Base-by-base conservation (phyloP, 768 basidiomycete genomes). In the Xerocomellus amylosporus region DNA sequence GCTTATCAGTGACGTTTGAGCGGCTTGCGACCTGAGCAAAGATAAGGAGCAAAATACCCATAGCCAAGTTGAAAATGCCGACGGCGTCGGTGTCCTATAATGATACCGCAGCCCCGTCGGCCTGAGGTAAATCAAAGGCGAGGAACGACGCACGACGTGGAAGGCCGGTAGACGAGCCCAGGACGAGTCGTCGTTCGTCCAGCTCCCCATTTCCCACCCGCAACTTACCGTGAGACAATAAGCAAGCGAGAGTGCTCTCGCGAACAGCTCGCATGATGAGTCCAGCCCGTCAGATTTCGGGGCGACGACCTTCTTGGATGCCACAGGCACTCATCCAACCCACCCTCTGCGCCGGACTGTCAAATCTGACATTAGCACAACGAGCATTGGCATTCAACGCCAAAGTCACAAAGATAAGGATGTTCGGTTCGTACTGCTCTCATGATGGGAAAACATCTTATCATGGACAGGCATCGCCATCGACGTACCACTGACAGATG, bases 1-100 rank as follows among this genome's bases (percentile, higher is more conserved):
- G 36, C 64, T 67, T 66, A 65, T 62, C 60, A 14, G 51, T 28
- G 47, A 36, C 42, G 47, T 56, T 54, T 43, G 24, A 36, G 26
- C 3, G 48, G 30, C 26, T 10, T n/a, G 36, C n/a, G 34, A n/a
- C 42, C 26, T 20, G 45, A 2, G 33, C 13, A 44, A n/a, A 56
- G 59, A 66, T 58, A 64, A 66, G 64, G 51, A 37, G 30, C 13
- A 13, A 41, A 34, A 37, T 37, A 37, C 41, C 19, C 14, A n/a
- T 2, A 31, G 13, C 10, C 9, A 38, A 14, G 20, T 14, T 28
- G 13, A 44, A 13, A n/a, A 30, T 8, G 3, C 28, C 28, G 17
- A 47, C 20, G 33, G 5, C 33, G 38, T 41, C 33, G 6, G 24
- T 46, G 6, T 12, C 41, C 8, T 3, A 22, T 28, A 22, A 28